Base-by-base conservation (phyloP, 179 eudicot genomes). In the Amaranthus tricolor region DNA sequence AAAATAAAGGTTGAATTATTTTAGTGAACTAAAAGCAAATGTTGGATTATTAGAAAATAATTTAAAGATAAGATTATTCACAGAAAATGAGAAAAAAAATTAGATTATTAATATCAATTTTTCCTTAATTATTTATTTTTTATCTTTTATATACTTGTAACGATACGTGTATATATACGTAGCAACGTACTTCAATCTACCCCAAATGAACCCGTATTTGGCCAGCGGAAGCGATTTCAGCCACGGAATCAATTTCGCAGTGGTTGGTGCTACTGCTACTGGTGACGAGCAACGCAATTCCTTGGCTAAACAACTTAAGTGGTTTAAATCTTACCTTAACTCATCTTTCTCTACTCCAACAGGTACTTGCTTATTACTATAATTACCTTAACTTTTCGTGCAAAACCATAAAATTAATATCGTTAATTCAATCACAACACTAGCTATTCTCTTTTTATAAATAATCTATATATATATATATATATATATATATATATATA, bases 201-300 rank as follows among this genome's bases (percentile, higher is more conserved):
- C 82, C 20, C 17, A 51, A 11, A 51, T 80, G 12, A 80, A 52
- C 47, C 82, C 82, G 12, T 80, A 58, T n/a, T 62, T 80, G 44
- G 82, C 69, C 2, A 71, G 16, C 15, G 79, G 79, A 44, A 80
- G 79, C 54, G 68, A 80, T 76, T 75, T 80, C 64, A 75, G 50
- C 19, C 61, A 75, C 45, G 82, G 82, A 59, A 79, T 58, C n/a
- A 80, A 80, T 71, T 80, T 80, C 57, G 82, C 82, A 11, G 82
- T 80, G 12, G 63, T 74, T 19, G 82, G 82, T 2, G 79, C 82
- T 1, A 79, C 82, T 15, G 82, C 82, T 65, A 70, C 65, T 21
- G 82, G 77, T 6, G 17, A 49, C 24, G 6, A 13, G 16, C n/a
- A 17, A 54, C 9, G 5, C 45, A 79, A 74, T 7, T 79, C 82